Base-by-base conservation (phyloP, 2,329 filamentous ascomycete species). In the Pyrenochaeta sp. region DNA sequence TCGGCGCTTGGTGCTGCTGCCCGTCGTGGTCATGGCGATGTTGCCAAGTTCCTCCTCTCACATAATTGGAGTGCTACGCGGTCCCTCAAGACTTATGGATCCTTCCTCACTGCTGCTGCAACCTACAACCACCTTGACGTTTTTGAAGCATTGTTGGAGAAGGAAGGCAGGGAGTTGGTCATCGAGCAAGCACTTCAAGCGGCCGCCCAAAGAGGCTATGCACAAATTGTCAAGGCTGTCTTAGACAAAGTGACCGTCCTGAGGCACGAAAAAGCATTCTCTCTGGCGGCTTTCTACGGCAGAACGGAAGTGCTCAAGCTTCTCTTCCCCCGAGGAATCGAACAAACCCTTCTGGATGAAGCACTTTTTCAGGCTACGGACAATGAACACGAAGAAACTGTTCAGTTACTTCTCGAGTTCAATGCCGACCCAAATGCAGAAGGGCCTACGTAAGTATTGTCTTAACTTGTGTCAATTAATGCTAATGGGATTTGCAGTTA, bases 101-200 rank as follows among this genome's bases (percentile, higher is more conserved):
- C 44, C 14, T 55, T 58, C 10, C 17, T 62, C 7, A 58, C 48
- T 6, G 52, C 51, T 5, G 59, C 58, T 9, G 53, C 59, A 11
- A 58, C 55, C 15, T 63, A 61, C 28, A 56, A 59, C 18, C 58
- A 63, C 28, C 11, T 51, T 6, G 51, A 50, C 6, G 51, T 60
- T 2, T 49, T 61, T 6, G 43, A 60, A 10, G 24, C 48, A 7
- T 34, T 62, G 6, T 35, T 60, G 9, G 32, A 52, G 13, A 50
- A 55, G 14, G 57, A 62, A 39, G 29, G 42, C 7, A 37, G 53
- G 10, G 41, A 53, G 22, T 37, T 52, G 9, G 40, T 58, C 18
- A 24, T 62, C 3, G 52, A 62, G 36, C 55, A 55, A 35, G 57
- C 58, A n/a, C 36, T 62, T 13, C 28, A 49, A 24, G 57, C 57